These are phyloP conservation scores for Phytopythium delawarense DNA, from an alignment of 352 stramenopile species.

Conservation along the genomic window DNA sequence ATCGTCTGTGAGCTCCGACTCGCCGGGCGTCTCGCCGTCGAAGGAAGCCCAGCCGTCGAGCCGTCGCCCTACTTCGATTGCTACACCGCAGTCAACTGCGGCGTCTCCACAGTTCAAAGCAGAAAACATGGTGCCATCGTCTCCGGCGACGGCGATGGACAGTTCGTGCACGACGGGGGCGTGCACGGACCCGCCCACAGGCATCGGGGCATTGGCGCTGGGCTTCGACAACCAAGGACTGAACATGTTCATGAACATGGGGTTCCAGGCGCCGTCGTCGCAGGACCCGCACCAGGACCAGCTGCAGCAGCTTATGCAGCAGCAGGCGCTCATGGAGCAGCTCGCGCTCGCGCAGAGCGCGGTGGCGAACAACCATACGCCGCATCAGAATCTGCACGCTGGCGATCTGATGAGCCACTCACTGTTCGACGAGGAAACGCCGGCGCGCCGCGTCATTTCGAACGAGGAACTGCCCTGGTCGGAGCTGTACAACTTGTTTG, in stretches of 20 bases:
- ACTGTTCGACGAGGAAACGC: slow-evolving; percentile 56
- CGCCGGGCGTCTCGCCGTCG: slow-evolving; percentile 34
- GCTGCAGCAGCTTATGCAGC: slow-evolving; percentile 20
- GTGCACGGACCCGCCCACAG: not conserved
- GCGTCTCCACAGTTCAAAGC: not conserved
- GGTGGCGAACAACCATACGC: slow-evolving; percentile 14
- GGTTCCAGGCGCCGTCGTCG: slow-evolving; percentile 15
- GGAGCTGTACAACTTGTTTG: slow-evolving; percentile 80
- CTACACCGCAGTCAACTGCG: slow-evolving; percentile 7
- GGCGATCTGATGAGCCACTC: slow-evolving; percentile 54
- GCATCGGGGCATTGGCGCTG: slow-evolving; percentile 14
- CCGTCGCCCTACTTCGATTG: slow-evolving; percentile 4
- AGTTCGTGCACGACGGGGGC: slow-evolving; percentile 6
- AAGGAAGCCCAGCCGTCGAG: slow-evolving; percentile 26
- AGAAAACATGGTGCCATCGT: not conserved
- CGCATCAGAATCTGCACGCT: slow-evolving; percentile 22
- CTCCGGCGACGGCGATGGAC: not conserved
- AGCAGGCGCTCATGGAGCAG: slow-evolving; percentile 26
- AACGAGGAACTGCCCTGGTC: slow-evolving; percentile 77
- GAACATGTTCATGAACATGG: slow-evolving; percentile 29
- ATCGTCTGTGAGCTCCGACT: slow-evolving; percentile 22
- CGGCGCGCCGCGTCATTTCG: slow-evolving; percentile 55
- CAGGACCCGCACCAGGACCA: slow-evolving; percentile 23
- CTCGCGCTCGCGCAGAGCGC: slow-evolving; percentile 3
- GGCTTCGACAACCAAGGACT: slow-evolving; percentile 37